Evolutionary conservation across 768 basidiomycete genomes (phyloP).

Genomic region (Pleurotus salmoneostramineus): DNA sequence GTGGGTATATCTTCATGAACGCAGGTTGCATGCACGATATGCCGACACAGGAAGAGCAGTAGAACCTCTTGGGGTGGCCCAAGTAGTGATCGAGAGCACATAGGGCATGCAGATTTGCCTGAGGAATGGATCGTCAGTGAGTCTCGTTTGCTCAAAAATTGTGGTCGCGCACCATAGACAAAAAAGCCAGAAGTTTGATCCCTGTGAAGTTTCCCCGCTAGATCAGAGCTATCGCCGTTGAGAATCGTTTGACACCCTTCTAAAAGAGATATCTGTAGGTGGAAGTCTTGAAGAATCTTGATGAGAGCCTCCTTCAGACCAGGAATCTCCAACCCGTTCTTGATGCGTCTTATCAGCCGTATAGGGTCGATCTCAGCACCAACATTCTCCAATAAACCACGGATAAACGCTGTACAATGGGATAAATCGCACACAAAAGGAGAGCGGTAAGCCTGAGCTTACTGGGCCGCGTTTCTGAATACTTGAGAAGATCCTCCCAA

Average conservation of each 20-base stretch:
- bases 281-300: constrained; percentile 96
- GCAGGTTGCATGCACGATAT: constrained; percentile 81
- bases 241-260: constrained; percentile 91
- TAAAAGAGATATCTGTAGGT: constrained; percentile 87
- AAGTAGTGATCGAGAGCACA: constrained; percentile 61
- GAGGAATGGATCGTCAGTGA: background rate
- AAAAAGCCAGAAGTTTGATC: constrained; percentile 83
- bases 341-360: constrained; percentile 89
- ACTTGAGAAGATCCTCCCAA: constrained; percentile 94
- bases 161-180: constrained; percentile 55
- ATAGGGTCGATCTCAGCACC: constrained; percentile 96
- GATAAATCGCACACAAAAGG: background rate
- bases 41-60: constrained; percentile 83
- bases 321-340: constrained; percentile 94
- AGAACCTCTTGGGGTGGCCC: constrained; percentile 56
- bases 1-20: constrained; percentile 63
- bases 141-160: background rate
- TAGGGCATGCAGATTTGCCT: constrained; percentile 64
- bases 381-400: constrained; percentile 91
- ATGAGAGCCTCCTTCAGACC: constrained; percentile 92
- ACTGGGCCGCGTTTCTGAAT: constrained; percentile 93
- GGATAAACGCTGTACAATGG: constrained; percentile 74
- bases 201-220: constrained; percentile 63
- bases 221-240: constrained; percentile 73
- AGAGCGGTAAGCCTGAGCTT: constrained; percentile 15